phyloP scores from a whole-genome alignment of 495 filamentous ascomycete species.

The Lichina pygmaea region DNA sequence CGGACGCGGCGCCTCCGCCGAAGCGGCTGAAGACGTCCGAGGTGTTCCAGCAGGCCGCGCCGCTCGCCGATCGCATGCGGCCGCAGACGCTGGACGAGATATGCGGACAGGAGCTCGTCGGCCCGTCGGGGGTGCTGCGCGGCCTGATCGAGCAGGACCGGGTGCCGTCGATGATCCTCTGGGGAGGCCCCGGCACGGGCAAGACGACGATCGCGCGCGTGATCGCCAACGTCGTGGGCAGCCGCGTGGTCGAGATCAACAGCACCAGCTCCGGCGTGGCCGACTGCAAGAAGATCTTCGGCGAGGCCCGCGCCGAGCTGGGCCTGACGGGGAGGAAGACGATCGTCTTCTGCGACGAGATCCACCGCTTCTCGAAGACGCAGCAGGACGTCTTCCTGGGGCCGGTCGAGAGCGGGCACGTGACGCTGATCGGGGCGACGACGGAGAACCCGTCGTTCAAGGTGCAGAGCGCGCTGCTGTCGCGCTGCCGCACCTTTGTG shows the following conservation, averaged over 20 bases:
- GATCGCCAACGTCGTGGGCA: slow-evolving; percentile 53
- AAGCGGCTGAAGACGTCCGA: slow-evolving; percentile 33
- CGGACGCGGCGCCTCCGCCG: slow-evolving; percentile 6
- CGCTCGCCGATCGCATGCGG: slow-evolving; percentile 83
- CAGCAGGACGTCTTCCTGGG: slow-evolving; percentile 93
- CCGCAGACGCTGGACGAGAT: slow-evolving; percentile 64
- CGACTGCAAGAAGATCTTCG: slow-evolving; percentile 85
- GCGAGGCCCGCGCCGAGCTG: slow-evolving; percentile 61
- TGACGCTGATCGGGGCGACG: slow-evolving; percentile 83
- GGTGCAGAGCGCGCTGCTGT: slow-evolving; percentile 65
- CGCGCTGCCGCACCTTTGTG: slow-evolving; percentile 74
- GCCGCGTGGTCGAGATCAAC: slow-evolving; percentile 87
- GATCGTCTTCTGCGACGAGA: slow-evolving; percentile 95
- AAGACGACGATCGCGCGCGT: slow-evolving; percentile 96
- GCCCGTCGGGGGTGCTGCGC: slow-evolving; percentile 54
- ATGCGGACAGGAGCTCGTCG: slow-evolving; percentile 77
- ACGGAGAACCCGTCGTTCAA: slow-evolving; percentile 96
- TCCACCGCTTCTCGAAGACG: slow-evolving; percentile 75
- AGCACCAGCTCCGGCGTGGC: slow-evolving; percentile 76
- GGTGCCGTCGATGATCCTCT: slow-evolving; percentile 85
- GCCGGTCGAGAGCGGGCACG: slow-evolving; percentile 71
- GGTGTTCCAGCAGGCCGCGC: slow-evolving; percentile 39
- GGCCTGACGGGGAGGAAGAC: slow-evolving; percentile 65
- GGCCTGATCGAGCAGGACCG: slow-evolving; percentile 70
- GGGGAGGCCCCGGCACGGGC: slow-evolving; percentile 77